Percentiles rank a stretch among this genome's conserved stretches.
phyloP scores from a whole-genome alignment of 805 yeast genomes.

The Brettanomyces sp. region DNA sequence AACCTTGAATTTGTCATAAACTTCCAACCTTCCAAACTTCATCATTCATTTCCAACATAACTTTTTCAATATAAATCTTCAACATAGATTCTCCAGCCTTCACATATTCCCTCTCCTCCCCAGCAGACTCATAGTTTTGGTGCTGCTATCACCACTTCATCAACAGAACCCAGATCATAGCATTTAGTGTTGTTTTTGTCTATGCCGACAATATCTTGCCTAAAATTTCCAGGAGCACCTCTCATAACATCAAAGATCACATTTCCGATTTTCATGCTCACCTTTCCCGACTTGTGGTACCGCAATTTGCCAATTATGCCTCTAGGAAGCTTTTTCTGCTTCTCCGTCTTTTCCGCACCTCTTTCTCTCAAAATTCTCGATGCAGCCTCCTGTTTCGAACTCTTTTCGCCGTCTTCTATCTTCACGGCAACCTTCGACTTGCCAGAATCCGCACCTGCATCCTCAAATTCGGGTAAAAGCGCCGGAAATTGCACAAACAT shows the following conservation, averaged over 20 bases:
- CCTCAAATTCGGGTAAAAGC: slow-evolving; percentile 15
- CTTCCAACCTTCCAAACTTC: too few relatives aligned
- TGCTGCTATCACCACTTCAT: slow-evolving; percentile 48
- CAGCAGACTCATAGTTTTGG: slow-evolving; percentile 26
- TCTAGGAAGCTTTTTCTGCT: slow-evolving; percentile 8
- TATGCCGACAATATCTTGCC: slow-evolving; percentile 59
- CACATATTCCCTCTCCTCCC: too few relatives aligned
- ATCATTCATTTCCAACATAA: too few relatives aligned
- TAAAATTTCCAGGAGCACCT: slow-evolving; percentile 60
- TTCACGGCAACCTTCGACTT: background rate
- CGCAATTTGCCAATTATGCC: slow-evolving; percentile 72
- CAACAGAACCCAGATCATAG: slow-evolving; percentile 44
- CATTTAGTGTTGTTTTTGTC: slow-evolving; percentile 31
- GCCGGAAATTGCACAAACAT: slow-evolving; percentile 25
- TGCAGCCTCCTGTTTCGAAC: slow-evolving; percentile 1
- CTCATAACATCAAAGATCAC: slow-evolving; percentile 57
- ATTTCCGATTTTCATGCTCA: slow-evolving; percentile 66
- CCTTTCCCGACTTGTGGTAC: slow-evolving; percentile 75
- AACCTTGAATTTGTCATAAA: too few relatives aligned
- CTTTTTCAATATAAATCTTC: too few relatives aligned
- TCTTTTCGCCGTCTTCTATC: slow-evolving; percentile 5
- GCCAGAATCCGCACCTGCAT: slow-evolving; percentile 1
- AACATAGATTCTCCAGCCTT: too few relatives aligned
- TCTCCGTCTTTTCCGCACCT: background rate
- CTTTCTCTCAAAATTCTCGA: background rate